Evolutionary conservation across 306 rosid genomes (phyloP).

Genomic region (Rosa lucieae): DNA sequence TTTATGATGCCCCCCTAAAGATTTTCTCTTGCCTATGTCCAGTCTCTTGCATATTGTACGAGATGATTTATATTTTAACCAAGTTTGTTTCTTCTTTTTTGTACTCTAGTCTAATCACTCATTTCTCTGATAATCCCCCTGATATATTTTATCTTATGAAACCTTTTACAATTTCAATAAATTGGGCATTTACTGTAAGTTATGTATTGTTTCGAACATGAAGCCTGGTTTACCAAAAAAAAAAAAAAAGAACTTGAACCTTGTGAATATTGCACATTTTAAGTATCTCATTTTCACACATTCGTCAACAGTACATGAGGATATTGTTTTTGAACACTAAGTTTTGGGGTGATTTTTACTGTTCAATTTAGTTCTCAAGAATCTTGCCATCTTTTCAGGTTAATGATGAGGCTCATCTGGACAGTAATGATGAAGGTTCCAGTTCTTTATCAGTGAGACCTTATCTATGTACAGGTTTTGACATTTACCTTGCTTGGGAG

Average conservation of each 20-base stretch:
- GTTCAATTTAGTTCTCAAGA: conserved; percentile 6
- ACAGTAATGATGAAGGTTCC: conserved; percentile 30
- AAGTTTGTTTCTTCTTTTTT: neutral
- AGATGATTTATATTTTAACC: neutral
- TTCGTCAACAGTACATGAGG: neutral
- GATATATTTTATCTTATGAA: neutral
- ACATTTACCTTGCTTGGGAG: conserved; percentile 94
- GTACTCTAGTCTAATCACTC: neutral
- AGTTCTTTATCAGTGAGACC: conserved; percentile 50
- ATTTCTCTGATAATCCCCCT: neutral
- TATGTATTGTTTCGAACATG: neutral
- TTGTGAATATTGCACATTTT: neutral
- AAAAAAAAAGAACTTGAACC: neutral
- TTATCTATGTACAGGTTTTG: conserved; percentile 86
- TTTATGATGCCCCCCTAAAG: neutral
- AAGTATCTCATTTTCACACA: neutral
- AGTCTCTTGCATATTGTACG: neutral
- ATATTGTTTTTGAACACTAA: neutral
- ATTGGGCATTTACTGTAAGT: neutral
- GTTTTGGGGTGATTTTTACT: conserved; percentile 5
- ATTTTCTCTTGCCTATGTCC: neutral
- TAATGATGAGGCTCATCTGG: conserved; percentile 39
- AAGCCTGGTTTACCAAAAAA: neutral
- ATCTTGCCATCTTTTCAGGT: conserved; percentile 46
- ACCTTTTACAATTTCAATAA: neutral